Evolutionary conservation across 345 rosid species (phyloP).

Genomic region (Eucalyptus pumila): DNA sequence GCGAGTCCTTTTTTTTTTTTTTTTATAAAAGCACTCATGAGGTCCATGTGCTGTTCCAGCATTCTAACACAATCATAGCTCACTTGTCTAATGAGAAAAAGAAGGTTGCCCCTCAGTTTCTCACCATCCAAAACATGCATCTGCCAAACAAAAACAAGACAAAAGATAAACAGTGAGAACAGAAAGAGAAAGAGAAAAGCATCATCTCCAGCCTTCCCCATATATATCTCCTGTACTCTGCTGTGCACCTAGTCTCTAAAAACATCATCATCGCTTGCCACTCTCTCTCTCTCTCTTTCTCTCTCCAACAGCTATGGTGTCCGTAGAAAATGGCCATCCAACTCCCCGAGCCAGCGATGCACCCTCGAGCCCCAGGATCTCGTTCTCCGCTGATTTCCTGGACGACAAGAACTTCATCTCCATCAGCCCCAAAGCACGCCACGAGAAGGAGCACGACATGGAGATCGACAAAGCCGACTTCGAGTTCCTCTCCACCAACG

Average conservation of each 20-base stretch:
- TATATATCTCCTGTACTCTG: conserved; percentile 7
- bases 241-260: background rate
- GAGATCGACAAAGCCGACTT: conserved; percentile 22
- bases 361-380: conserved; percentile 59
- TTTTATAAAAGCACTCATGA: background rate
- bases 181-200: background rate
- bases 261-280: background rate
- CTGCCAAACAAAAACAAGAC: conserved; percentile 3
- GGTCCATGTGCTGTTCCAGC: conserved; percentile 34
- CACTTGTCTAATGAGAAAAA: background rate
- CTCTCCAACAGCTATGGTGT: conserved; percentile 22
- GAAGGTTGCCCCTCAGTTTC: background rate
- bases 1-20: background rate
- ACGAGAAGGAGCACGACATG: background rate
- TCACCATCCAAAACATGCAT: conserved; percentile 18
- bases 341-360: conserved; percentile 22
- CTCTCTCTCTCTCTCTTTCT: background rate
- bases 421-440: conserved; percentile 34
- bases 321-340: conserved; percentile 29
- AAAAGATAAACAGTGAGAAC: background rate
- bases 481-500: conserved; percentile 63
- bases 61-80: conserved; percentile 12
- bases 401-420: conserved; percentile 56
- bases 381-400: conserved; percentile 75
- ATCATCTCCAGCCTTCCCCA: background rate